These are phyloP conservation scores for Furcasterigmium furcatum DNA, from an alignment of 2,329 filamentous ascomycete species.

Conservation along the genomic window DNA sequence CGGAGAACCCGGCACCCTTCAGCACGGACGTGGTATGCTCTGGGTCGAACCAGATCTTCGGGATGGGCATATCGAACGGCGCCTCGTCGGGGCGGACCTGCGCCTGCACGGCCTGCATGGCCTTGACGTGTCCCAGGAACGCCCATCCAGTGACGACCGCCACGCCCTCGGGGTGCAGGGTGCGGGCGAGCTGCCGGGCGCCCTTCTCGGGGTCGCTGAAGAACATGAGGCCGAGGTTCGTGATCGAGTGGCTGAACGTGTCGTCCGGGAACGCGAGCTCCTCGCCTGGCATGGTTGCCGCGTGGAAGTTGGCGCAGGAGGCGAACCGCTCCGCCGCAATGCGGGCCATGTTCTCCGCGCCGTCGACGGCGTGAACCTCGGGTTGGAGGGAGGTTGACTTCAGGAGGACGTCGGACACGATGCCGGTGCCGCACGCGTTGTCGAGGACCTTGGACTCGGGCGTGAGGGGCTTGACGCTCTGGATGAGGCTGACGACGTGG, in stretches of 20 bases:
- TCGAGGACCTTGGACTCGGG: constrained; percentile 21
- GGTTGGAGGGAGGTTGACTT: constrained; percentile 1
- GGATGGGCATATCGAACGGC: constrained; percentile 10
- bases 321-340: constrained; percentile 11
- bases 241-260: constrained; percentile 32
- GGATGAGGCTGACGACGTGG: constrained; percentile 12
- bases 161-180: constrained; percentile 28
- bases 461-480: constrained; percentile 54
- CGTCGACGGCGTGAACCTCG: constrained; percentile 14
- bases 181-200: constrained; percentile 31
- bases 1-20: constrained; percentile 4
- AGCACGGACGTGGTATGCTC: constrained; percentile 2
- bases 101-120: constrained; percentile 11
- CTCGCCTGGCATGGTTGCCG: constrained; percentile 17
- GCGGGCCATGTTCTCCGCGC: constrained; percentile 14
- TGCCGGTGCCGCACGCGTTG: constrained; percentile 21
- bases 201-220: constrained; percentile 23
- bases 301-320: constrained; percentile 4
- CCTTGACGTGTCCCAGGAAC: constrained; percentile 11
- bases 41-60: constrained; percentile 6
- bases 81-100: constrained; percentile 9
- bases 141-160: constrained; percentile 29
- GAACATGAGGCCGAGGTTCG: constrained; percentile 34
- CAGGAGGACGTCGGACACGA: constrained; percentile 16
- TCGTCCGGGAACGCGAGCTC: constrained; percentile 19